phyloP scores from a whole-genome alignment of 768 basidiomycete species.

The Tulasnella sp. region DNA sequence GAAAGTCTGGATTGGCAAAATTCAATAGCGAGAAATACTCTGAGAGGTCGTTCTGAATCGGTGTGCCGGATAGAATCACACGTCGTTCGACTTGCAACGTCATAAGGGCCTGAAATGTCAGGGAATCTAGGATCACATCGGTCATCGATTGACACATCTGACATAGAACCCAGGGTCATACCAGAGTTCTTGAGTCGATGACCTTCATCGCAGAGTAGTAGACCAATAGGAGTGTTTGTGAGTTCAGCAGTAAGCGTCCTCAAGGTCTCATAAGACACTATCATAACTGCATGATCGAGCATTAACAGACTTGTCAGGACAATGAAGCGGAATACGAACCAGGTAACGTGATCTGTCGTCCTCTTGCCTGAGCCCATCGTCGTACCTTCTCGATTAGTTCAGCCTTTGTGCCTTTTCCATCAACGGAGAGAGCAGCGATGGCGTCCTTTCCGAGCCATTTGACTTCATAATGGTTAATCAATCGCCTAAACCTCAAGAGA shows the following conservation, averaged over 20 bases:
- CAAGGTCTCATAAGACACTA: conserved; percentile 94
- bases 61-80: conserved; percentile 88
- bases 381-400: conserved; percentile 66
- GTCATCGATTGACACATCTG: neutral
- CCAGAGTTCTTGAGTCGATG: conserved; percentile 95
- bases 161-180: conserved; percentile 24
- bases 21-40: conserved; percentile 90
- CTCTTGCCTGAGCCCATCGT: conserved; percentile 80
- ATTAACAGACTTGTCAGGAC: neutral
- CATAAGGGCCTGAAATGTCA: conserved; percentile 76
- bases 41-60: conserved; percentile 88
- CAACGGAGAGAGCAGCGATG: conserved; percentile 71
- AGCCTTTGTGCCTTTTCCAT: conserved; percentile 81
- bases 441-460: conserved; percentile 92
- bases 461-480: conserved; percentile 33
- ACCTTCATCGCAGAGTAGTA: conserved; percentile 94
- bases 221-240: conserved; percentile 66
- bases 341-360: conserved; percentile 83
- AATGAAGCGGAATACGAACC: conserved; percentile 35
- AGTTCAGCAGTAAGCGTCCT: conserved; percentile 67
- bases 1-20: conserved; percentile 84
- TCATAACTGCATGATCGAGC: conserved; percentile 61
- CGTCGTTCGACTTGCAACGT: conserved; percentile 74
- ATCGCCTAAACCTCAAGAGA: neutral
- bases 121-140: conserved; percentile 44